These are phyloP conservation scores for Boletus pseudopeckii DNA, from an alignment of 768 basidiomycete species.

Conservation along the genomic window DNA sequence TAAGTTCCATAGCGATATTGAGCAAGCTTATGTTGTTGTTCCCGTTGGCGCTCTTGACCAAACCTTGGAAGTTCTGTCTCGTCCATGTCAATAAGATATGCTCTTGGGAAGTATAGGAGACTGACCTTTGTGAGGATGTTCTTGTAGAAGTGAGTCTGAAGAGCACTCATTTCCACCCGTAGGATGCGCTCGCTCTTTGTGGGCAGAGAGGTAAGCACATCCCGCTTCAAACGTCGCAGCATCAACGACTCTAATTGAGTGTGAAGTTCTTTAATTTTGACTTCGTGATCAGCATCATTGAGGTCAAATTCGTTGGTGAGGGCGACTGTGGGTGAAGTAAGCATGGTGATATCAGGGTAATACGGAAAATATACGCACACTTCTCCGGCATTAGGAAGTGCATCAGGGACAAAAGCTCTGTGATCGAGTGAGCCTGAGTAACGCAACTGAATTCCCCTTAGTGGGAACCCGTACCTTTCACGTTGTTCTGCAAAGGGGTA, in stretches of 20 bases:
- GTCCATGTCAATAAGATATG: slow-evolving; percentile 2
- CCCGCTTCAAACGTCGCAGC: slow-evolving; percentile 91
- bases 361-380: slow-evolving; percentile 50
- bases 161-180: slow-evolving; percentile 93
- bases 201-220: slow-evolving; percentile 92
- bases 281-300: slow-evolving; percentile 87
- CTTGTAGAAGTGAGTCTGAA: slow-evolving; percentile 98
- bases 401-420: slow-evolving; percentile 95
- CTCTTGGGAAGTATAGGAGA: not conserved
- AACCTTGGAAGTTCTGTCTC: slow-evolving; percentile 82
- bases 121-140: slow-evolving; percentile 90
- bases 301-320: slow-evolving; percentile 95
- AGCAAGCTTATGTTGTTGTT: slow-evolving; percentile 91
- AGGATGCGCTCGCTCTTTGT: slow-evolving; percentile 98
- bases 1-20: slow-evolving; percentile 99
- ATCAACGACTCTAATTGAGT: slow-evolving; percentile 90
- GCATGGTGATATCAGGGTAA: not conserved
- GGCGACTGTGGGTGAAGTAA: slow-evolving; percentile 54
- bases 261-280: slow-evolving; percentile 94
- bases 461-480: slow-evolving; percentile 66
- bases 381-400: slow-evolving; percentile 99
- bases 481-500: slow-evolving; percentile 97
- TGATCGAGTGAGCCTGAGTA: slow-evolving; percentile 7
- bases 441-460: not conserved
- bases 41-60: slow-evolving; percentile 86